A percentile compares a stretch with the other conserved stretches of the same genome.
Conservation (phyloP, 176 grass and related monocot genomes). For the Cocos nucifera region DNA sequence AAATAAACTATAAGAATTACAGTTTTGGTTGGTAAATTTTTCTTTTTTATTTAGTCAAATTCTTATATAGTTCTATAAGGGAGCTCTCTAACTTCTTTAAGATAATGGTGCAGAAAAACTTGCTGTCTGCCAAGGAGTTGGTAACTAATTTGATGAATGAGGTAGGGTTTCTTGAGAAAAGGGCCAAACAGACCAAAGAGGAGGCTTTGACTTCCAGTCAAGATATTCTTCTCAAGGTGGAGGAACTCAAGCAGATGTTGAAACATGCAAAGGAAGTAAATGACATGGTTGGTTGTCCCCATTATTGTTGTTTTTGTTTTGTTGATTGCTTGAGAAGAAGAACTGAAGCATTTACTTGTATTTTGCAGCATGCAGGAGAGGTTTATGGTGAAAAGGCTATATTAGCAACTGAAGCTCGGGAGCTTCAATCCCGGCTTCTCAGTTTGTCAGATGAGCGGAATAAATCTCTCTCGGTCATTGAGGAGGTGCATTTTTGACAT, state of each 20-base stretch:
- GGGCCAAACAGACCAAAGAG: conserved; percentile 29
- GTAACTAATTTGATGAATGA: conserved; percentile 49
- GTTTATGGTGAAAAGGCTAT: conserved; percentile 47
- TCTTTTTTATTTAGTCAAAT: conserved; percentile 3
- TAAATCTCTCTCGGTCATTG: conserved; percentile 40
- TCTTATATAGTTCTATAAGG: background rate
- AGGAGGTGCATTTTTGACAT: conserved; percentile 28
- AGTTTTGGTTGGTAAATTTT: background rate
- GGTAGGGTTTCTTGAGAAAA: conserved; percentile 48
- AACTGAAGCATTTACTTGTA: conserved; percentile 12
- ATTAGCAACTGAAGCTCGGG: conserved; percentile 49
- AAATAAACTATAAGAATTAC: no score
- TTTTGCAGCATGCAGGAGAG: conserved; percentile 49
- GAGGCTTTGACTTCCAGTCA: conserved; percentile 35
- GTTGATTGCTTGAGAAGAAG: background rate
- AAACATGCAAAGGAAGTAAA: conserved; percentile 55
- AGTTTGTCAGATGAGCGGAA: conserved; percentile 46
- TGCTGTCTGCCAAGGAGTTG: conserved; percentile 33
- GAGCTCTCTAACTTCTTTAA: background rate
- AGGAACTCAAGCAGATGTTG: conserved; percentile 48
- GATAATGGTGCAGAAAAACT: conserved; percentile 42
- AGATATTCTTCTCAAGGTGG: conserved; percentile 33
- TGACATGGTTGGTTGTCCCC: conserved; percentile 33
- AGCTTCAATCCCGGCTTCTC: conserved; percentile 48
- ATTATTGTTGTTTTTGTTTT: background rate